Evolutionary conservation across 352 stramenopile species (phyloP).

Genomic region (Elongisporangium senticosum): DNA sequence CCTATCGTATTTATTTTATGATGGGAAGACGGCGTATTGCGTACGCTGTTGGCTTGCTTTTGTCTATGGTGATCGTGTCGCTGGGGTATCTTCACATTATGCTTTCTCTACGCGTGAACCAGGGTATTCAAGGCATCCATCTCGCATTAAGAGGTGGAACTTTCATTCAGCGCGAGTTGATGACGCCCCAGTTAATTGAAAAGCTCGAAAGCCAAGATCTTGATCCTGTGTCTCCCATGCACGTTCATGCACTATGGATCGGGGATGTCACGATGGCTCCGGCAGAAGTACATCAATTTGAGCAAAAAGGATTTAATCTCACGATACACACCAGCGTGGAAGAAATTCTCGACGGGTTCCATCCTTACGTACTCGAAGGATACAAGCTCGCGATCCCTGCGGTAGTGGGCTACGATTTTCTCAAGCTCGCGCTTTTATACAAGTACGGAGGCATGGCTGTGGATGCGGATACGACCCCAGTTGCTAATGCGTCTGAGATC

Average conservation of each 20-base stretch:
- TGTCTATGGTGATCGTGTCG: too few relatives aligned
- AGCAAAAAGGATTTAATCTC: conserved; percentile 7
- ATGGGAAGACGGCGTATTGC: too few relatives aligned
- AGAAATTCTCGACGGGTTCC: conserved; percentile 10
- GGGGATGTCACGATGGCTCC: conserved; percentile 5
- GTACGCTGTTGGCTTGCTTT: too few relatives aligned
- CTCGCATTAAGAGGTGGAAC: too few relatives aligned
- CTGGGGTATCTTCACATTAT: too few relatives aligned
- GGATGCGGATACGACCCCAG: conserved; percentile 11
- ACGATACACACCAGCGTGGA: conserved; percentile 7
- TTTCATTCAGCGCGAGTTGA: neutral
- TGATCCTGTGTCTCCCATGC: neutral
- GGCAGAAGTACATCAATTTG: conserved; percentile 1
- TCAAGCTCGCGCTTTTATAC: conserved; percentile 16
- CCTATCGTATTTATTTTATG: too few relatives aligned
- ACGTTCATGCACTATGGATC: conserved; percentile 15
- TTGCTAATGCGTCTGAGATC: conserved; percentile 1
- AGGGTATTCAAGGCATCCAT: too few relatives aligned
- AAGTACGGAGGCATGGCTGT: conserved; percentile 10
- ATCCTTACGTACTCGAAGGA: neutral
- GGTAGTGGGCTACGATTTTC: conserved; percentile 10
- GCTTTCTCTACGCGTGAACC: too few relatives aligned
- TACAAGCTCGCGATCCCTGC: conserved; percentile 6
- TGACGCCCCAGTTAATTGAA: conserved; percentile 3
- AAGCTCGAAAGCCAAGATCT: neutral